Evolutionary conservation across 148 eudicot species (phyloP).

Genomic region (Talinum fruticosum): DNA sequence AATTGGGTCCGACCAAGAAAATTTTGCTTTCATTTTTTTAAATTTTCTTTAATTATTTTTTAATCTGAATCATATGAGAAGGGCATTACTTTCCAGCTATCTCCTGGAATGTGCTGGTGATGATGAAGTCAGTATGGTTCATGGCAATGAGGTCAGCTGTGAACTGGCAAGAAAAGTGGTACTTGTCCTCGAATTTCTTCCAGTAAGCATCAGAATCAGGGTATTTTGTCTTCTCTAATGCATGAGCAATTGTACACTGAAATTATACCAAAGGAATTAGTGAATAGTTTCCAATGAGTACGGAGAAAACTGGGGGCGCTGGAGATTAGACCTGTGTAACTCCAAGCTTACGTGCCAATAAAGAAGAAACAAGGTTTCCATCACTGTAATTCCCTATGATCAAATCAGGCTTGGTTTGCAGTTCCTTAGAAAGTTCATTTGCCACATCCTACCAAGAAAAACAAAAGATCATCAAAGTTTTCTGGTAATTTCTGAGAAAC

Average conservation of each 20-base stretch:
- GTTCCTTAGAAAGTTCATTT: slow-evolving; percentile 38
- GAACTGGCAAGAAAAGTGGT: slow-evolving; percentile 39
- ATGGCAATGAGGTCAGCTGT: slow-evolving; percentile 40
- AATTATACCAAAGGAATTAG: not conserved
- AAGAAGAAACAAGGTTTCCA: slow-evolving; percentile 73
- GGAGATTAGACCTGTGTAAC: slow-evolving; percentile 47
- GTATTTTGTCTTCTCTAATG: slow-evolving; percentile 40
- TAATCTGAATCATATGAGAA: not conserved
- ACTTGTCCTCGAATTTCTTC: slow-evolving; percentile 33
- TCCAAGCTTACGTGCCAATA: slow-evolving; percentile 60
- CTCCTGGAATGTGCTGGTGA: slow-evolving; percentile 42
- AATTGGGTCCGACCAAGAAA: no score
- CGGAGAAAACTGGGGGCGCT: not conserved
- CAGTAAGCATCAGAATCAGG: slow-evolving; percentile 34
- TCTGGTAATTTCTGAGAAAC: not conserved
- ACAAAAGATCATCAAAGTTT: not conserved
- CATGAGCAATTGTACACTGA: slow-evolving; percentile 39
- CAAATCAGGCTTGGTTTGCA: slow-evolving; percentile 56
- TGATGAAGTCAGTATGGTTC: slow-evolving; percentile 38
- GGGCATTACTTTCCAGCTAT: slow-evolving; percentile 34
- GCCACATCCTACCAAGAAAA: slow-evolving; percentile 35
- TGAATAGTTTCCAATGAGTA: not conserved
- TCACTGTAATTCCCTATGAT: slow-evolving; percentile 80
- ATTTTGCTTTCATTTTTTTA: not conserved
- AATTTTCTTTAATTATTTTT: no score